These are phyloP conservation scores for Rhytidiadelphus loreus DNA, from an alignment of 225 moss, liverwort and hornwort species.

Conservation along the genomic window DNA sequence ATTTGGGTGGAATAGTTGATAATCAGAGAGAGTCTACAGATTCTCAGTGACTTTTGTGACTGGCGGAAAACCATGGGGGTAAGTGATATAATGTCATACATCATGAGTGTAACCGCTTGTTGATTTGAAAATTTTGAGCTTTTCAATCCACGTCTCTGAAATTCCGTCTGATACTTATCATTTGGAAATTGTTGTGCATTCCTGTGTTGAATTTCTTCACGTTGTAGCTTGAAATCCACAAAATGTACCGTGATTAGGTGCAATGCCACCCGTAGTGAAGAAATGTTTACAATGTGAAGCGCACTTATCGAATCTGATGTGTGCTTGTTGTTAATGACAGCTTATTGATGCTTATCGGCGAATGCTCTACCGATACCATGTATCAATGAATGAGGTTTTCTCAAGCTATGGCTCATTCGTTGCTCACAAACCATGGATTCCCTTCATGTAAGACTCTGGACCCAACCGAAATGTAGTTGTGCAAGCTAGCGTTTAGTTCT, in stretches of 20 bases:
- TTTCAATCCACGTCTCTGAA: neutral
- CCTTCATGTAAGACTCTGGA: slow-evolving; percentile 42
- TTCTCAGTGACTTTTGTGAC: neutral
- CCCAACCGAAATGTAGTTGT: neutral
- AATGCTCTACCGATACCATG: slow-evolving; percentile 49
- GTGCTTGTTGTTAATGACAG: neutral
- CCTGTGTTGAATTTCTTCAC: neutral
- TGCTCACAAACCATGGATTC: slow-evolving; percentile 63
- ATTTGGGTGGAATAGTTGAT: neutral
- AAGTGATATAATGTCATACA: neutral
- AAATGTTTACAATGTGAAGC: neutral
- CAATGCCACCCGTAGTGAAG: neutral
- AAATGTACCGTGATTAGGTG: neutral
- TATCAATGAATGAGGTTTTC: slow-evolving; percentile 57
- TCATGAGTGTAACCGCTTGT: neutral
- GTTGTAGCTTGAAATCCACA: neutral
- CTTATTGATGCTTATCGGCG: slow-evolving; percentile 13
- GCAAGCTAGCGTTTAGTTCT: neutral
- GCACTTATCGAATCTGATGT: neutral
- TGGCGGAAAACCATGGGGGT: slow-evolving; percentile 16
- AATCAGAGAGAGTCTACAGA: neutral
- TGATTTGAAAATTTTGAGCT: neutral
- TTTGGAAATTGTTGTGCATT: neutral
- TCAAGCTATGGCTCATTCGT: slow-evolving; percentile 69
- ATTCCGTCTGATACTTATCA: neutral